Conservation (phyloP, 805 yeast genomes). For the Nakazawaea wyomingensis region DNA sequence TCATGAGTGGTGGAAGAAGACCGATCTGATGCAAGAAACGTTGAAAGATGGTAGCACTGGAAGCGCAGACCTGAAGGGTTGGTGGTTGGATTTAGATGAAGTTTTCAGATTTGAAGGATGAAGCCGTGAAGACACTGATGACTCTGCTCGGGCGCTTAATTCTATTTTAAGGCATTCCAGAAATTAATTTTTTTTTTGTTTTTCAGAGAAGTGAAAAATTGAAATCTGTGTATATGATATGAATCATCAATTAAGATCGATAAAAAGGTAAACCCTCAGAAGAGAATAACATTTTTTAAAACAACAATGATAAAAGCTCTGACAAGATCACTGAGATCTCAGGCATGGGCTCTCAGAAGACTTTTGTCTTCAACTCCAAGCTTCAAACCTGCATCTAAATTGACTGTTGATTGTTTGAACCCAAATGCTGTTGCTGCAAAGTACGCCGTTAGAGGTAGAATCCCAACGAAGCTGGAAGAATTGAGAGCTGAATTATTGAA, state of each 20-base stretch:
- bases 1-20: slow-evolving; percentile 35
- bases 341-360: neutral
- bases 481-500: slow-evolving; percentile 50
- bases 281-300: too few species aligned
- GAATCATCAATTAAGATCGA: too few species aligned
- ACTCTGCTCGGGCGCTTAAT: neutral
- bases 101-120: slow-evolving; percentile 30
- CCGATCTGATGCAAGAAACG: slow-evolving; percentile 35
- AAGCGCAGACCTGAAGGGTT: slow-evolving; percentile 31
- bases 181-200: neutral
- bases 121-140: neutral
- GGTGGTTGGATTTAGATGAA: slow-evolving; percentile 34
- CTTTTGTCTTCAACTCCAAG: slow-evolving; percentile 5
- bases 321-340: neutral
- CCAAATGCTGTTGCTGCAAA: slow-evolving; percentile 75
- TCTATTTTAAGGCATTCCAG: neutral
- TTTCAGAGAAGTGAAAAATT: neutral
- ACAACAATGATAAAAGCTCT: neutral
- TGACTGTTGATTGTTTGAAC: slow-evolving; percentile 55
- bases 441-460: slow-evolving; percentile 92
- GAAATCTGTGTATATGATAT: too few species aligned
- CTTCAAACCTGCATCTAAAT: slow-evolving; percentile 27
- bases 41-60: slow-evolving; percentile 32
- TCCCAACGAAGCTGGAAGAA: slow-evolving; percentile 92
- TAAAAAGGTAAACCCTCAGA: too few species aligned